A percentile compares a stretch with the other conserved stretches of the same genome.
These are phyloP conservation scores for Fusarium floridanum DNA, from an alignment of 2,329 filamentous ascomycete species.

Conservation along the genomic window DNA sequence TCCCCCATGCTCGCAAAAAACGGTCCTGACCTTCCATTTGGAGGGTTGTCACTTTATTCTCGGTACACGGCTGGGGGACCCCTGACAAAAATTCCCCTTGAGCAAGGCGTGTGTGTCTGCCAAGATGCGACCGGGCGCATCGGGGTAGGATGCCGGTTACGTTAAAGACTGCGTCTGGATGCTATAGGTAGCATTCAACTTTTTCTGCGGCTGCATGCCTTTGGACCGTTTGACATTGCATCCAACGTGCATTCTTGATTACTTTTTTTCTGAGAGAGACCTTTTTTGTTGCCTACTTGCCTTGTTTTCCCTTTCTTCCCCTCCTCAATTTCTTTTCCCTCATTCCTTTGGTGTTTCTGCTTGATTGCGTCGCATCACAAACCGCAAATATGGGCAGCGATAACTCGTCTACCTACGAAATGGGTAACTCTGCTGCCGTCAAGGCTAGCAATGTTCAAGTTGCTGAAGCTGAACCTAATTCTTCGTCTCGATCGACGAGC, in stretches of 20 bases:
- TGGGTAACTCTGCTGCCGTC: conserved; percentile 38
- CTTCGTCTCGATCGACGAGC: conserved; percentile 20
- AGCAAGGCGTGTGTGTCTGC: background rate
- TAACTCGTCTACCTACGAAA: conserved; percentile 38
- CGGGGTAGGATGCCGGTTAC: background rate
- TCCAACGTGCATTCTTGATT: background rate
- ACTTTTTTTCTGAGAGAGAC: background rate
- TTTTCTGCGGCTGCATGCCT: background rate
- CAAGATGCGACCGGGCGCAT: background rate
- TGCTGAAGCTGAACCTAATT: conserved; percentile 36
- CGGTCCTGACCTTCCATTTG: background rate
- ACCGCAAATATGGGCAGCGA: conserved; percentile 35
- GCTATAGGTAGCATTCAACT: background rate
- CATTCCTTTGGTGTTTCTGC: background rate
- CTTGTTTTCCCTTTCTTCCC: background rate
- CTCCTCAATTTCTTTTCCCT: background rate
- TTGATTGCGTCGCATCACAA: background rate
- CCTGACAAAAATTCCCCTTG: conserved; percentile 1
- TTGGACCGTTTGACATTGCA: background rate
- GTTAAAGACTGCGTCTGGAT: background rate
- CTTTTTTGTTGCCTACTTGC: background rate
- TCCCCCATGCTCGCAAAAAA: background rate
- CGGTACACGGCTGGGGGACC: background rate
- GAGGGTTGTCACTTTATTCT: background rate
- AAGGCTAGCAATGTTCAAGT: conserved; percentile 25